Conservation (phyloP, 208 protist genomes). For the Trichomonas gallinae region DNA sequence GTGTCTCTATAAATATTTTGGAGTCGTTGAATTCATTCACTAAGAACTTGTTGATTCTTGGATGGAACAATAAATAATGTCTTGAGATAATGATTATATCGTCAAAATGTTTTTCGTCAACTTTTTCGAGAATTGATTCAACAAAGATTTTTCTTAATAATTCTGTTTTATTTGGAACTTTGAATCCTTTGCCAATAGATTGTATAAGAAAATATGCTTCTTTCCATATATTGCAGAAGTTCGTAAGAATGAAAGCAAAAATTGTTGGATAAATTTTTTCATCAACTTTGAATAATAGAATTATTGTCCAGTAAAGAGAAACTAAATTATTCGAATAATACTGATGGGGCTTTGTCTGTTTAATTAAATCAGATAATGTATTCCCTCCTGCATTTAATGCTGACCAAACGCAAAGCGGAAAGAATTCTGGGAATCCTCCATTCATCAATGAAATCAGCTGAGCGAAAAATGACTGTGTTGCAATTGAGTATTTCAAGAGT, state of each 20-base stretch:
- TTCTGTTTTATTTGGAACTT: not conserved
- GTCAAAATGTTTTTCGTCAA: not conserved
- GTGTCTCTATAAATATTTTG: not conserved
- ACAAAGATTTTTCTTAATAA: not conserved
- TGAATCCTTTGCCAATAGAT: not conserved
- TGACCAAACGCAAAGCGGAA: not conserved
- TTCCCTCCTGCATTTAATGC: not conserved
- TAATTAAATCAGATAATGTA: not conserved
- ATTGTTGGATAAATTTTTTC: not conserved
- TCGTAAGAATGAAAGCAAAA: not conserved
- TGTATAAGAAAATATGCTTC: not conserved
- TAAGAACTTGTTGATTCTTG: not conserved
- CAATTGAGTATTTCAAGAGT: too few species aligned
- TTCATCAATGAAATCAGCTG: not conserved
- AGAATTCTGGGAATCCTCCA: not conserved
- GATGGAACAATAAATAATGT: not conserved
- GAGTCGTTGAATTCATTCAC: not conserved
- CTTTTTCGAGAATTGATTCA: not conserved
- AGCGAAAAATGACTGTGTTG: not conserved
- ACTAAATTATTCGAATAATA: not conserved
- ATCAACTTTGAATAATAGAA: not conserved
- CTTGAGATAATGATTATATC: not conserved
- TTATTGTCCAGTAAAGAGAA: not conserved
- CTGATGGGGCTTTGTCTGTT: not conserved
- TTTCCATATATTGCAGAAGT: not conserved